These are phyloP conservation scores for Ophiocordyceps camponoti-rufipedis DNA, from an alignment of 2,329 filamentous ascomycete species.

Conservation along the genomic window DNA sequence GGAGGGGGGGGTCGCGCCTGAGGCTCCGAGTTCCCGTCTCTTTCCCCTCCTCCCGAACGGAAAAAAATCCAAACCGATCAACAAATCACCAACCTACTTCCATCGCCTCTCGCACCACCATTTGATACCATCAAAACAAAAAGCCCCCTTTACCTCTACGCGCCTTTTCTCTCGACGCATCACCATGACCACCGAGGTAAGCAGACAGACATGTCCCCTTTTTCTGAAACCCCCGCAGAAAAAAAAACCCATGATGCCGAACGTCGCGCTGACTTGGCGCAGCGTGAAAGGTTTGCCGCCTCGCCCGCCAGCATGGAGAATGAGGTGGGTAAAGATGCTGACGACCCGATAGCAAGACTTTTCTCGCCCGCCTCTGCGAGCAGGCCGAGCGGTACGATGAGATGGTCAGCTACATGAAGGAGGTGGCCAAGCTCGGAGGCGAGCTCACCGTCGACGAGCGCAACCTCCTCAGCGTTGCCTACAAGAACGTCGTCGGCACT, in stretches of 20 bases:
- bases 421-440: slow-evolving; percentile 76
- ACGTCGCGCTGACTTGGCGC: slow-evolving; percentile 4
- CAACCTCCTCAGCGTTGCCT: slow-evolving; percentile 95
- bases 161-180: slow-evolving; percentile 1
- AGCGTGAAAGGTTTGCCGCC: slow-evolving; percentile 49
- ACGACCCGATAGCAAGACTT: slow-evolving; percentile 65
- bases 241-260: not conserved
- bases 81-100: not conserved
- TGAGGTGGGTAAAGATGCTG: not conserved
- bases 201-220: slow-evolving; percentile 2
- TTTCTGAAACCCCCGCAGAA: too few relatives aligned
- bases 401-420: slow-evolving; percentile 99
- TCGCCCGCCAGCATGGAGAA: slow-evolving; percentile 4
- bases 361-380: slow-evolving; percentile 98
- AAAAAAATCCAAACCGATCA: not conserved
- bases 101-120: not conserved
- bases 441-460: slow-evolving; percentile 92
- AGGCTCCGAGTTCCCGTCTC: not conserved
- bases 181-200: slow-evolving; percentile 18
- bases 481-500: slow-evolving; percentile 98
- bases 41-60: not conserved
- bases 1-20: not conserved
- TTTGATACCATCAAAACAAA: not conserved
- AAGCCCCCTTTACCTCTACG: not conserved
- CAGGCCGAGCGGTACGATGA: slow-evolving; percentile 99